phyloP scores from a whole-genome alignment of 2,329 filamentous ascomycete species.

The Hymenoscyphus infarciens region DNA sequence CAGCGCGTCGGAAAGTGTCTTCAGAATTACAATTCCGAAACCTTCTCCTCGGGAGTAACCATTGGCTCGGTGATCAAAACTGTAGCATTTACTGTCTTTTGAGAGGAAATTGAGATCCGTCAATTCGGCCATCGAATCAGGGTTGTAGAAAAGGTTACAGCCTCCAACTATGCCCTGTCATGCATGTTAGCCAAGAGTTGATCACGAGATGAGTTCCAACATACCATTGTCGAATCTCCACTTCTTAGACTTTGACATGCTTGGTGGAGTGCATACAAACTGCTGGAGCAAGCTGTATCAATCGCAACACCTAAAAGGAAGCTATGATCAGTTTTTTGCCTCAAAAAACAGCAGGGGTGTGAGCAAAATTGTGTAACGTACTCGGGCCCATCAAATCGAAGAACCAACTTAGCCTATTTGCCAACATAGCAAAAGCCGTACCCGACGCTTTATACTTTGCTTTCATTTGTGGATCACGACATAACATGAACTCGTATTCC shows the following conservation, averaged over 20 bases:
- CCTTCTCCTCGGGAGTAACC: slow-evolving; percentile 64
- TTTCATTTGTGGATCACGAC: not conserved
- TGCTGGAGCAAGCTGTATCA: slow-evolving; percentile 55
- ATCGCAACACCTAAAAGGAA: slow-evolving; percentile 43
- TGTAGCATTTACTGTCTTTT: slow-evolving; percentile 42
- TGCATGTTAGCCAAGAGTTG: slow-evolving; percentile 27
- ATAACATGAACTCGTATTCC: slow-evolving; percentile 13
- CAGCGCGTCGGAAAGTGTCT: slow-evolving; percentile 54
- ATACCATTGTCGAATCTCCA: slow-evolving; percentile 35
- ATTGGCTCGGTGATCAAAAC: slow-evolving; percentile 55
- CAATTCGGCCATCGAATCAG: slow-evolving; percentile 36
- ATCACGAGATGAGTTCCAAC: not conserved
- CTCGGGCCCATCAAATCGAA: slow-evolving; percentile 48
- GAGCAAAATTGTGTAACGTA: not conserved
- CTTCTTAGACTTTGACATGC: slow-evolving; percentile 47
- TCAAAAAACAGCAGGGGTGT: not conserved
- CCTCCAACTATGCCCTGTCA: slow-evolving; percentile 50
- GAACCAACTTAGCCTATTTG: slow-evolving; percentile 53
- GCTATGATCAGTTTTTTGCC: not conserved
- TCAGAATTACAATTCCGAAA: slow-evolving; percentile 55
- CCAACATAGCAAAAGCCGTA: slow-evolving; percentile 39
- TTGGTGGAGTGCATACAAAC: slow-evolving; percentile 50
- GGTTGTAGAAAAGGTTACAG: slow-evolving; percentile 52
- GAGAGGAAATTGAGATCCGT: slow-evolving; percentile 28
- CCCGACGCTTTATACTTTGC: slow-evolving; percentile 28